Evolutionary conservation across 108 stramenopile species (phyloP), one percentile per base, ranked within the genome.

Genomic region (Conticribra guillardii): DNA sequence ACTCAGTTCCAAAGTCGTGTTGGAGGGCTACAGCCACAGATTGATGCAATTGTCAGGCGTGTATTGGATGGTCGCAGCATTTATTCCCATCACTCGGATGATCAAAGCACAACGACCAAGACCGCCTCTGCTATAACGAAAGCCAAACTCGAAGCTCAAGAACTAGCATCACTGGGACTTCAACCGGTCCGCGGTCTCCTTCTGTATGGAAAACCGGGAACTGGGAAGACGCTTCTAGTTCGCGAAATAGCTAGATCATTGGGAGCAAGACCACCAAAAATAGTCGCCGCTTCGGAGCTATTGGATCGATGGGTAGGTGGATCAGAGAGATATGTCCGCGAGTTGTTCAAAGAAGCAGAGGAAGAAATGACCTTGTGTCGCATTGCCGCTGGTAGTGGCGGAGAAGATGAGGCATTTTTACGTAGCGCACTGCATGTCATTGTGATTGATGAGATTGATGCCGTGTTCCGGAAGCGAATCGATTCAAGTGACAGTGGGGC

Each of bases 301-400:
- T 84, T 99, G 53, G 97, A 99, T 82, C 92, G 97, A 69, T 99
- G 96, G 93, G 97, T 99, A 11, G 98, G 97, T 15, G 97, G 96
- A 67, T 84, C 84, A 17, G 97, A 97, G 52, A 93, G 96, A 28
- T 69, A 96, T 4, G 89, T 99, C 9, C 83, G 97, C 51, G 95
- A 86, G 31, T 77, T 99, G 80, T 99, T 99, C 81, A 84, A 87
- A 21, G 97, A 96, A 57, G 98, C 98, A 21, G 93, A 95, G 70
- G 92, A 86, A 51, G 87, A 90, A 62, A 64, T 88, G 11, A 23
- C 44, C 7, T 30, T 62, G 27, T 77, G 68, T 45, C 48, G 31
- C 33, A 22, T 55, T 28, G 81, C 77, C 23, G 85, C 84, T 17
- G 83, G 82, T 50, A 71, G 66, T 49, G 86, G 84, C 26, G 89